A percentile compares a stretch with the other conserved stretches of the same genome.
Conservation (phyloP, 768 basidiomycete genomes). For the Agrocybe praecox region DNA sequence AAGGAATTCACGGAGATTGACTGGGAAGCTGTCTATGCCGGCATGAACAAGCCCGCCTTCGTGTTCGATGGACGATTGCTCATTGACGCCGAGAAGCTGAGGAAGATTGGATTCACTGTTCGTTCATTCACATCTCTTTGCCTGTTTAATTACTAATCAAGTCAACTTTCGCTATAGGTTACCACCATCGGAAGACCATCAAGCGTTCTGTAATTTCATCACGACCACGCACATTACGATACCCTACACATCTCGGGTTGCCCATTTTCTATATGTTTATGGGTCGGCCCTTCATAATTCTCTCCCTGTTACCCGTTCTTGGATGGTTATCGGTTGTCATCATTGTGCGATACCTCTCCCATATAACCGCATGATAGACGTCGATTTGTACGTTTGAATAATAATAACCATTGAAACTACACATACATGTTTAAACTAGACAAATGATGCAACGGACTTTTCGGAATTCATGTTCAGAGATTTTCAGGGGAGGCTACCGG, state of each 20-base stretch:
- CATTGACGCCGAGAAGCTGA: slow-evolving; percentile 78
- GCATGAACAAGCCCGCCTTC: slow-evolving; percentile 98
- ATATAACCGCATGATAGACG: neutral
- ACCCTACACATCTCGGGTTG: neutral
- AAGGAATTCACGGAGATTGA: slow-evolving; percentile 93
- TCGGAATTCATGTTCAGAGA: neutral
- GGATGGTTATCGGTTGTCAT: neutral
- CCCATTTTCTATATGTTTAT: neutral
- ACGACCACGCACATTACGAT: neutral
- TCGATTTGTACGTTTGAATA: neutral
- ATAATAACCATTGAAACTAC: neutral
- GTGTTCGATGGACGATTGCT: slow-evolving; percentile 93
- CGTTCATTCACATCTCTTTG: slow-evolving; percentile 19
- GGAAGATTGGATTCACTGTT: slow-evolving; percentile 89
- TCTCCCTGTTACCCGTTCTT: neutral
- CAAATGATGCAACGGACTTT: neutral
- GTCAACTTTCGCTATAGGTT: slow-evolving; percentile 23
- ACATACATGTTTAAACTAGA: neutral
- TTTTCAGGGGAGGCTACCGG: neutral
- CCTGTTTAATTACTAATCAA: neutral
- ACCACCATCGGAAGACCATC: slow-evolving; percentile 30
- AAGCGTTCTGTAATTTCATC: neutral
- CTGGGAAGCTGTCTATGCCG: slow-evolving; percentile 82
- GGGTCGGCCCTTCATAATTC: neutral
- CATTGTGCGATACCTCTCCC: neutral